These are phyloP conservation scores for Laburnicola sp. DNA, from an alignment of 2,329 filamentous ascomycete genomes.

Conservation along the genomic window DNA sequence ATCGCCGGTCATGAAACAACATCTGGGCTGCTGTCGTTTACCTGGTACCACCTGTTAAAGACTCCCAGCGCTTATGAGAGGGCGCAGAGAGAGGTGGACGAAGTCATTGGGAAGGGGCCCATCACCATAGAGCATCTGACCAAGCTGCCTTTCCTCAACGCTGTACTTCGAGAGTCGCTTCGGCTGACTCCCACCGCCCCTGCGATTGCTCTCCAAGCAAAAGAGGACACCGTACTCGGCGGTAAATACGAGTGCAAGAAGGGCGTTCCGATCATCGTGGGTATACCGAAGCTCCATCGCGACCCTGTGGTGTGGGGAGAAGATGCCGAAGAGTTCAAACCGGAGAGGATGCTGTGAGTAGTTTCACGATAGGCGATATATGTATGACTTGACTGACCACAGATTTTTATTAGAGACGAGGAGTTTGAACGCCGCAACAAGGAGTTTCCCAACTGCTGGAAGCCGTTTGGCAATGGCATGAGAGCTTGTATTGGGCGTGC, in stretches of 20 bases:
- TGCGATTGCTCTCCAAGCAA: constrained; percentile 48
- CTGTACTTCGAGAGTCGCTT: constrained; percentile 58
- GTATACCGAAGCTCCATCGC: constrained; percentile 45
- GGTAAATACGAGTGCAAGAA: constrained; percentile 46
- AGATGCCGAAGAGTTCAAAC: constrained; percentile 50
- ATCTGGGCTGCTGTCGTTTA: constrained; percentile 45
- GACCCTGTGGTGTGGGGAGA: constrained; percentile 50
- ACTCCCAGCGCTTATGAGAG: constrained; percentile 54
- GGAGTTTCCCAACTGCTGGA: constrained; percentile 51
- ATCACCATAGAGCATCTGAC: constrained; percentile 55
- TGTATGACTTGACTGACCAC: no score
- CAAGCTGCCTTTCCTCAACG: constrained; percentile 59
- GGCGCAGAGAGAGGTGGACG: constrained; percentile 59
- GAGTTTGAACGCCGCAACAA: constrained; percentile 45
- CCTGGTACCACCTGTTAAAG: constrained; percentile 57
- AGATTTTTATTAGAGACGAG: constrained; percentile 27
- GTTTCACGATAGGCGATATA: no score
- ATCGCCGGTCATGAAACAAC: constrained; percentile 54
- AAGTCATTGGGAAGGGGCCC: constrained; percentile 53
- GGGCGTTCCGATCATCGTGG: constrained; percentile 35
- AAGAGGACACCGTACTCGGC: constrained; percentile 36
- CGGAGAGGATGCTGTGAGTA: constrained; percentile 50
- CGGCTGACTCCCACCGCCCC: constrained; percentile 60
- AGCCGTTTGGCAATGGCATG: constrained; percentile 59
- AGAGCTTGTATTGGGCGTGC: constrained; percentile 58